Evolutionary conservation across 2,329 filamentous ascomycete species (phyloP), one percentile per base, ranked within the genome.

Genomic region (Xylaria sp.): DNA sequence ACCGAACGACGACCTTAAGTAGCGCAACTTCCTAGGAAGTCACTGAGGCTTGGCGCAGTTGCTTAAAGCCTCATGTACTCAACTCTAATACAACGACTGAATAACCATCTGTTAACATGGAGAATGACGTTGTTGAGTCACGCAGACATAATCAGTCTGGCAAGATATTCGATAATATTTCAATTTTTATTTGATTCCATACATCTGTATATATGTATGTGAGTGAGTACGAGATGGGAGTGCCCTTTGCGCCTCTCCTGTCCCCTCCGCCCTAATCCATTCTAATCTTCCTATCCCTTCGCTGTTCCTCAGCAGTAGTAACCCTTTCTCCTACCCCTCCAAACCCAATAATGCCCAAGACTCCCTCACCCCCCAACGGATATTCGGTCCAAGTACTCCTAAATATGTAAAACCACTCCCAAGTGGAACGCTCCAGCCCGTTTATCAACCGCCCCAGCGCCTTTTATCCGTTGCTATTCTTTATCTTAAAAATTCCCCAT

Each of bases 141-240:
- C 34, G 34, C 7, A 37, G 7, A 37, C 1, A 9, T 1, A 37
- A 37, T 10, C 34, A 37, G 7, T 8, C 7, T 9, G 8, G 34
- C 34, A 37, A 37, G 34, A 37, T 37, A 37, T 37, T 37, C 34
- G 10, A 37, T 37, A 37, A 37, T 9, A 9, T 37, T 37, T 37
- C 34, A 10, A 37, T 37, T 56, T 56, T 56, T 56, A 56, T 56
- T 39, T 23, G 10, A 55, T 56, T 39, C 10, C 32, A 39, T 23
- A 55, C 18, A 10, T 37, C n/a, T 28, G 23, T 51, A 59, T 70
- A 18, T 46, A 46, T n/a, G 41, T 5, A 46, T 46, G 13, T 46
- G 7, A 8, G 13, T 46, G 18, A 18, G 50, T 66, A 69, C 44
- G 48, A 62, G 61, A 60, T 61, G 20, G 20, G 60, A 61, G 65